Conservation (phyloP, 2,329 filamentous ascomycete genomes). For the Cladosporium velox region DNA sequence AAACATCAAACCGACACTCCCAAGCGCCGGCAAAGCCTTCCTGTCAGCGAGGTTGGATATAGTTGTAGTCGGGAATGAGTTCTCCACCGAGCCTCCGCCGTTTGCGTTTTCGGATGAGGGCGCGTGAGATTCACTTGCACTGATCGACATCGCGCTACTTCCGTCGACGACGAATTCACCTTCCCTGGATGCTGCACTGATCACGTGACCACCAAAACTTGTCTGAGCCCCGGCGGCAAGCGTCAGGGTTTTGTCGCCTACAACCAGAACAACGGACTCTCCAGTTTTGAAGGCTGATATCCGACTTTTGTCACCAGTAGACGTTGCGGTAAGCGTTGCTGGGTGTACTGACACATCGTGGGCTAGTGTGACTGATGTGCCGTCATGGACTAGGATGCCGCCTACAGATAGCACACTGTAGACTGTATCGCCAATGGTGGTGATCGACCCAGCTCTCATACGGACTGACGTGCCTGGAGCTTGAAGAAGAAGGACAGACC, state of each 20-base stretch:
- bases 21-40: too few relatives aligned
- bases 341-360: not conserved
- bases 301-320: too few relatives aligned
- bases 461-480: not conserved
- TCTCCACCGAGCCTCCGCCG: too few relatives aligned
- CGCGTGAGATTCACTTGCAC: too few relatives aligned
- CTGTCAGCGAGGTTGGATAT: too few relatives aligned
- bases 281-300: not conserved
- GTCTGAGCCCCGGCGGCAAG: constrained; percentile 6
- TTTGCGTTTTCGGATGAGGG: too few relatives aligned
- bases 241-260: not conserved
- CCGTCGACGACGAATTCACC: not conserved
- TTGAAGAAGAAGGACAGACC: not conserved
- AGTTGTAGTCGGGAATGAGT: too few relatives aligned
- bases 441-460: not conserved
- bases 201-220: not conserved
- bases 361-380: not conserved
- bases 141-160: not conserved
- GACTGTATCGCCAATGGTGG: not conserved
- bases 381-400: not conserved
- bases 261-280: not conserved
- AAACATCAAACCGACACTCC: too few relatives aligned
- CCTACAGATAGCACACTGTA: not conserved
- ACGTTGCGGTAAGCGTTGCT: too few relatives aligned
- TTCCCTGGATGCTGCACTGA: not conserved